Percentiles rank a stretch among this genome's conserved stretches.
Evolutionary conservation across 2,329 filamentous ascomycete species (phyloP).

Genomic region (Clathrospora elynae): DNA sequence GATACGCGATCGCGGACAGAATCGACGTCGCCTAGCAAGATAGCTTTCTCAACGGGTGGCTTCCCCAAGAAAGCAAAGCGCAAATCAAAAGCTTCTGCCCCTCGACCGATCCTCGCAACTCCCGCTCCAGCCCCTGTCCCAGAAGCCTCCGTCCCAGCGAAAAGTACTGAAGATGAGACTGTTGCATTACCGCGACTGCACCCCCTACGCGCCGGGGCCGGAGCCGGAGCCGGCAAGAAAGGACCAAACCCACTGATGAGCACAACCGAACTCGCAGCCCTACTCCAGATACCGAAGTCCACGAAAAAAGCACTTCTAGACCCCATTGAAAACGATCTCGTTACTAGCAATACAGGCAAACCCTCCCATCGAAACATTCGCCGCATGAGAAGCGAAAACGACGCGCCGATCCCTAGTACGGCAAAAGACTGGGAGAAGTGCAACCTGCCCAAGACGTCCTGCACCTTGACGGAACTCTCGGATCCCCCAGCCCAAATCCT

Average conservation of each 20-base stretch:
- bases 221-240: conserved; percentile 23
- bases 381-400: conserved; percentile 41
- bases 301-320: conserved; percentile 22
- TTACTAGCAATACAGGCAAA: conserved; percentile 3
- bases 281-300: conserved; percentile 29
- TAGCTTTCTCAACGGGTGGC: conserved; percentile 33
- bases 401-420: conserved; percentile 39
- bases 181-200: too few relatives aligned
- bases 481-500: too few relatives aligned
- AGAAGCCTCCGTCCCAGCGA: neutral
- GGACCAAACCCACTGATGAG: conserved; percentile 35
- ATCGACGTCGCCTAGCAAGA: conserved; percentile 21
- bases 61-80: conserved; percentile 31
- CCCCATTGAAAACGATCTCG: conserved; percentile 30
- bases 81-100: too few relatives aligned
- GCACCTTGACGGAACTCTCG: neutral
- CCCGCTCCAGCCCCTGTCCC: conserved; percentile 1
- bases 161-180: too few relatives aligned
- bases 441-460: conserved; percentile 26
- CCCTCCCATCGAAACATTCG: conserved; percentile 27
- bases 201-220: too few relatives aligned
- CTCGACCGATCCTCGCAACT: too few relatives aligned
- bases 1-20: conserved; percentile 14
- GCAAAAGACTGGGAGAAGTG: conserved; percentile 38
- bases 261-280: conserved; percentile 35